Evolutionary conservation across 2,329 filamentous ascomycete genomes (phyloP), one percentile per base, ranked within the genome.

Genomic region (Fusarium oxysporum): DNA sequence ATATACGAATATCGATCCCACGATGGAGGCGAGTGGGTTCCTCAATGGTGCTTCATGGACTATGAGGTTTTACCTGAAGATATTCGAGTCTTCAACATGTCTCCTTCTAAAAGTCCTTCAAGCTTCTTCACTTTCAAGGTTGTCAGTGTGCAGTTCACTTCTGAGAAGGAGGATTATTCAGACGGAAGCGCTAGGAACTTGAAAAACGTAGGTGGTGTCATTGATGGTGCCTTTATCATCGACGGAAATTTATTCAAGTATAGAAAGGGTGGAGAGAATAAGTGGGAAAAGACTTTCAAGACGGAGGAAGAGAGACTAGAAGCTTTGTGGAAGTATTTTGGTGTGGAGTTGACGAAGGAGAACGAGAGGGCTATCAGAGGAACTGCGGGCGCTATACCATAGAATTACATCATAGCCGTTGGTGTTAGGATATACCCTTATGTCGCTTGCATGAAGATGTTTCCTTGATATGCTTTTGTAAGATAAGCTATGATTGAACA

Each of bases 51-150:
- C 5, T 72, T 72, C 30, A 48, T 50, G 35, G 68, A 72, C 11
- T 54, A 13, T 14, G 70, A 72, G 13, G 48, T 61, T 6, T 37
- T 72, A 1, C 68, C 70, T 1, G 70, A 72, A 17, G 70, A 72
- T 19, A 69, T 72, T 5, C 58, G 64, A 8, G 68, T 72, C 5
- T 69, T 72, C 37, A 72, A 72, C n/a, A 50, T 68, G 64, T 40
- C 59, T 28, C 70, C 70, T 3, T 57, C 68, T 0, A 72, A 38
- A 12, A 72, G 68, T 4, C 64, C 68, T 3, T 69, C 70, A 0
- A 72, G 68, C 13, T 72, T 72, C 55, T 72, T 72, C 11, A 72
- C 70, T 13, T 72, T 60, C 51, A 72, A 57, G 11, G 32, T 72
- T 6, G 7, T 72, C 16, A 53, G 64, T 6, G 64, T 72, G 4